Percentiles rank a stretch among this genome's conserved stretches.
Conservation (phyloP, 1,139 yeast species). For the Geotrichum australiense region DNA sequence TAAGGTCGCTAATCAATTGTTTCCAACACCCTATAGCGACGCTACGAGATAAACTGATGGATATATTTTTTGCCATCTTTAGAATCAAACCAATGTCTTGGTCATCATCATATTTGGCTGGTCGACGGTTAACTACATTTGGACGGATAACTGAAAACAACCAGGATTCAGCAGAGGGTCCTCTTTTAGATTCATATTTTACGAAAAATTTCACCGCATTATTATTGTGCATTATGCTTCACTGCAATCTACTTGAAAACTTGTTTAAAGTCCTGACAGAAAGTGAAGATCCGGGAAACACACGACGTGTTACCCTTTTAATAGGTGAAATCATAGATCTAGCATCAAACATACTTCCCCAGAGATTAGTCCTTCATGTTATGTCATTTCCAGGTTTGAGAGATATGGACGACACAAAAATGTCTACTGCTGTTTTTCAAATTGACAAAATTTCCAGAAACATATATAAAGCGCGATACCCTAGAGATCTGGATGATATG, state of each 20-base stretch:
- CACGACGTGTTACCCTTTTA: conserved; percentile 56
- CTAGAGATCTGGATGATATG: conserved; percentile 1
- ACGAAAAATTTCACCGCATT: conserved; percentile 58
- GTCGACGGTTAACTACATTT: conserved; percentile 30
- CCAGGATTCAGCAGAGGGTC: conserved; percentile 10
- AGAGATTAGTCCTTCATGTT: conserved; percentile 26
- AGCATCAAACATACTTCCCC: conserved; percentile 50
- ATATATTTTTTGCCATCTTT: conserved; percentile 62
- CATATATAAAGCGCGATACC: conserved; percentile 22
- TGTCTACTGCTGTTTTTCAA: conserved; percentile 36
- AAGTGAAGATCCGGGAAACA: conserved; percentile 40
- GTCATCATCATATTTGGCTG: conserved; percentile 39
- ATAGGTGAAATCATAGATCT: conserved; percentile 56
- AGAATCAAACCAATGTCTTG: conserved; percentile 57
- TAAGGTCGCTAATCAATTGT: conserved; percentile 56
- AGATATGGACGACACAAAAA: conserved; percentile 25
- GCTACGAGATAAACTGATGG: conserved; percentile 60
- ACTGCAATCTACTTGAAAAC: conserved; percentile 49
- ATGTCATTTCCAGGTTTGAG: conserved; percentile 32
- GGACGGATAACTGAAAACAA: conserved; percentile 23
- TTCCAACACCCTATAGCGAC: conserved; percentile 50
- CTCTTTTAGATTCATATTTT: conserved; percentile 21
- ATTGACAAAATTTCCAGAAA: conserved; percentile 43
- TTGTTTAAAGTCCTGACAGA: conserved; percentile 46
- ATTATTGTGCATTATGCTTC: conserved; percentile 46